Percentiles rank a stretch among this genome's conserved stretches.
Conservation (phyloP, 2,329 filamentous ascomycete species). For the Mycosphaerella sp. region DNA sequence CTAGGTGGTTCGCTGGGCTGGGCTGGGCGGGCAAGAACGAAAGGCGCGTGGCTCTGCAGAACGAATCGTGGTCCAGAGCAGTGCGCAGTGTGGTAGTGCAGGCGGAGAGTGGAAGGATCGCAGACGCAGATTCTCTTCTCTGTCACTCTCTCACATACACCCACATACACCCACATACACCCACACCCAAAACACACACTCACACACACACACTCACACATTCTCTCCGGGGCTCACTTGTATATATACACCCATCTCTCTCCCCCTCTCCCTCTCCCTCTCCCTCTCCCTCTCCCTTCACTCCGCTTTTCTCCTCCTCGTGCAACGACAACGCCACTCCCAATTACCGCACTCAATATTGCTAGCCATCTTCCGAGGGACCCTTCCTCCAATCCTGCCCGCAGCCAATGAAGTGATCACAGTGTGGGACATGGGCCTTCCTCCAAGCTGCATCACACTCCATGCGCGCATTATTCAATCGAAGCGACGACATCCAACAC, state of each 20-base stretch:
- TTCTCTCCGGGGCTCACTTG: too few species aligned
- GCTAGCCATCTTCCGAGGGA: neutral
- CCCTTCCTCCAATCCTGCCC: neutral
- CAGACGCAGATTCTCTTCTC: too few species aligned
- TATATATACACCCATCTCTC: too few species aligned
- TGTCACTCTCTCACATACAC: too few species aligned
- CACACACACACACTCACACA: too few species aligned
- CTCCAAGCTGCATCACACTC: neutral
- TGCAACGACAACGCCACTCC: too few species aligned
- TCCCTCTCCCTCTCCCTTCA: too few species aligned
- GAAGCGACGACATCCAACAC: neutral
- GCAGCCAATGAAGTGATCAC: neutral
- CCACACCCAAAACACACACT: too few species aligned
- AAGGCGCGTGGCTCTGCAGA: neutral
- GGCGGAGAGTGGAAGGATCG: neutral
- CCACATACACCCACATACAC: too few species aligned
- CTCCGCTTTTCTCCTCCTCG: neutral
- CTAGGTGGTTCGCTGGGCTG: too few species aligned
- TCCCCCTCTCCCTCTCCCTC: too few species aligned
- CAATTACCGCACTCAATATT: neutral
- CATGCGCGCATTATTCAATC: neutral
- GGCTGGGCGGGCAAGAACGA: too few species aligned
- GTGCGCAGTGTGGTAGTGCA: slow-evolving; percentile 1
- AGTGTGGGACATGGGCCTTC: slow-evolving; percentile 3
- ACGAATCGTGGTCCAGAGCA: neutral